Percentiles rank a stretch among this genome's conserved stretches.
These are phyloP conservation scores for Russula abietina DNA, from an alignment of 768 basidiomycete species.

Conservation along the genomic window DNA sequence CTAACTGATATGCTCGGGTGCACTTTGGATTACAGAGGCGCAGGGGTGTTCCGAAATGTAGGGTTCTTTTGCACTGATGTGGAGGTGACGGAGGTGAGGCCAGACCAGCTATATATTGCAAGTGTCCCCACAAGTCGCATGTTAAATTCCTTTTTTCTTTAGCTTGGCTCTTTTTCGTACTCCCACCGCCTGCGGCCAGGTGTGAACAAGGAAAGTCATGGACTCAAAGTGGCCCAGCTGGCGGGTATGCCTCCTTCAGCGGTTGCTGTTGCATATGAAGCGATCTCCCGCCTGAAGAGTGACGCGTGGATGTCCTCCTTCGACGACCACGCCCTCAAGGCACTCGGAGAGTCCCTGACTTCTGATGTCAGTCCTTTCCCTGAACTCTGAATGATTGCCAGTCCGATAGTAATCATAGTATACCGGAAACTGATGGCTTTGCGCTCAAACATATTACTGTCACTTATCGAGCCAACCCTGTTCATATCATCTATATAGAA, in stretches of 20 bases:
- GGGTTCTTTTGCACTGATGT: slow-evolving; percentile 89
- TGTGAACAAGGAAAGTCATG: slow-evolving; percentile 87
- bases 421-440: not conserved
- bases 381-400: not conserved
- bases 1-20: slow-evolving; percentile 78
- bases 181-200: slow-evolving; percentile 76
- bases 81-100: slow-evolving; percentile 63
- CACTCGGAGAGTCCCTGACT: slow-evolving; percentile 22
- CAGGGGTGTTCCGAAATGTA: slow-evolving; percentile 52
- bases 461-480: not conserved
- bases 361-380: not conserved
- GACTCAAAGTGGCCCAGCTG: slow-evolving; percentile 80
- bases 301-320: slow-evolving; percentile 6
- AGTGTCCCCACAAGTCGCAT: not conserved
- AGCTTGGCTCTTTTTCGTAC: slow-evolving; percentile 80
- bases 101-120: not conserved
- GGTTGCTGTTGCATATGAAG: slow-evolving; percentile 53
- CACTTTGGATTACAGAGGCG: slow-evolving; percentile 37
- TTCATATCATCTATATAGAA: not conserved
- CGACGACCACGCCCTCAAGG: slow-evolving; percentile 3
- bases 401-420: not conserved
- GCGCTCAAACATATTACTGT: not conserved
- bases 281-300: slow-evolving; percentile 39
- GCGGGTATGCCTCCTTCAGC: slow-evolving; percentile 73
- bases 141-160: not conserved